Evolutionary conservation across 2,329 filamentous ascomycete genomes (phyloP).

Genomic region (Fusarium sp.): DNA sequence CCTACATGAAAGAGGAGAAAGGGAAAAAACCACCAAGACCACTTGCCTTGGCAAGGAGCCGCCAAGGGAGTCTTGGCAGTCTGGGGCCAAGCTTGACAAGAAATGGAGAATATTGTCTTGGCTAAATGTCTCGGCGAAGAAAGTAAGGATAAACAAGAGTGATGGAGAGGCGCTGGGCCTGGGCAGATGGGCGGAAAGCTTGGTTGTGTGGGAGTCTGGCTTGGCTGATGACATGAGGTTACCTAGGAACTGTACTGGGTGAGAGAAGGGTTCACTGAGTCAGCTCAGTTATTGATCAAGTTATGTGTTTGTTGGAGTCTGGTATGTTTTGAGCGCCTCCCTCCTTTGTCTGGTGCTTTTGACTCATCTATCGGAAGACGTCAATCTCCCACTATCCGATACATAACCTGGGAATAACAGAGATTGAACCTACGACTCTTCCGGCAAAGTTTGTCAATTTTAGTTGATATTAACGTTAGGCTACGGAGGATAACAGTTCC

Average conservation of each 20-base stretch:
- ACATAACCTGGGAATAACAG: constrained; percentile 7
- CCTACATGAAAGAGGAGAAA: not conserved
- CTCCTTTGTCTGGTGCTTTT: not conserved
- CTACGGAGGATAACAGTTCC: constrained; percentile 21
- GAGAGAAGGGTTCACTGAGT: not conserved
- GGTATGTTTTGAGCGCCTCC: not conserved
- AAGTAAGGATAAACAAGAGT: constrained; percentile 7
- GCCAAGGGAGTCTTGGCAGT: constrained; percentile 31
- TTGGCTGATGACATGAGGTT: constrained; percentile 36
- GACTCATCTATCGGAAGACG: constrained; percentile 13
- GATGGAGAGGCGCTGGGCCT: not conserved
- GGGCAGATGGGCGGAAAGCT: constrained; percentile 43
- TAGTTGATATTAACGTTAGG: not conserved
- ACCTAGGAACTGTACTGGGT: not conserved
- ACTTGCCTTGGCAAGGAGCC: constrained; percentile 23
- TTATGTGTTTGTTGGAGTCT: not conserved
- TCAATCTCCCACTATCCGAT: not conserved
- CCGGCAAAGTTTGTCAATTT: constrained; percentile 12
- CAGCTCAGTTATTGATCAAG: not conserved
- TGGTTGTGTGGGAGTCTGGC: constrained; percentile 39
- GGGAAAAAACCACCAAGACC: not conserved
- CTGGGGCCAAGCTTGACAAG: constrained; percentile 19
- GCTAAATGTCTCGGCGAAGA: constrained; percentile 21
- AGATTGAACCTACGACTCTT: constrained; percentile 14
- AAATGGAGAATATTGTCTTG: constrained; percentile 23